Conservation (phyloP, 345 rosid genomes). For the Hypericum androsaemum region DNA sequence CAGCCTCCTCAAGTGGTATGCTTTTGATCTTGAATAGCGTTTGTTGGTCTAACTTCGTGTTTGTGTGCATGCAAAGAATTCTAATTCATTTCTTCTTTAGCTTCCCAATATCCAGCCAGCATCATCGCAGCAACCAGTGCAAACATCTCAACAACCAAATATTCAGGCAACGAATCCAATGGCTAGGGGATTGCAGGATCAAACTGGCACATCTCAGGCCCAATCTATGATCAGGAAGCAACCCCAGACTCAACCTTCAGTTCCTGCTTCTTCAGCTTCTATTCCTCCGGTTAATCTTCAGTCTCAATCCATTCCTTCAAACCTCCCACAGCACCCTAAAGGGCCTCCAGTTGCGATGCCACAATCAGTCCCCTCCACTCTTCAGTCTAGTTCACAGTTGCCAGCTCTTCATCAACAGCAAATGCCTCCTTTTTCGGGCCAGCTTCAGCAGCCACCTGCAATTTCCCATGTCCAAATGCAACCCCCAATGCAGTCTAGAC, state of each 20-base stretch:
- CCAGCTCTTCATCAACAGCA: constrained; percentile 53
- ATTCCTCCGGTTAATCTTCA: constrained; percentile 41
- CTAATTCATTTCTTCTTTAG: constrained; percentile 26
- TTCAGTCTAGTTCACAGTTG: constrained; percentile 52
- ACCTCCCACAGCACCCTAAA: constrained; percentile 40
- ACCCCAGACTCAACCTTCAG: constrained; percentile 37
- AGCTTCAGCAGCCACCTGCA: constrained; percentile 55
- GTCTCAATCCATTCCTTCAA: constrained; percentile 51
- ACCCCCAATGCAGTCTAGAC: constrained; percentile 53
- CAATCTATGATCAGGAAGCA: constrained; percentile 53
- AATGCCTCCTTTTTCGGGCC: constrained; percentile 43
- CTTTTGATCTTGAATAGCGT: constrained; percentile 10
- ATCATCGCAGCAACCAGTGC: constrained; percentile 40
- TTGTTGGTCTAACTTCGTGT: constrained; percentile 1
- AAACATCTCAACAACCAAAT: constrained; percentile 37
- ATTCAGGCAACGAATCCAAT: constrained; percentile 35
- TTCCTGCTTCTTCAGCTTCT: constrained; percentile 38
- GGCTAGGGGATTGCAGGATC: constrained; percentile 42
- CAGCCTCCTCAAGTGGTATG: constrained; percentile 84
- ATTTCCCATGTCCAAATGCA: constrained; percentile 50
- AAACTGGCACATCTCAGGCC: constrained; percentile 34
- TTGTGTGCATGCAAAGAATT: constrained; percentile 5
- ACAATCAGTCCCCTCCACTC: constrained; percentile 43
- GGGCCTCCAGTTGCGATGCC: constrained; percentile 35
- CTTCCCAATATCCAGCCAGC: constrained; percentile 54